A percentile compares a stretch with the other conserved stretches of the same genome.
phyloP scores from a whole-genome alignment of 1,139 yeast genomes.

The Taphrina communis region DNA sequence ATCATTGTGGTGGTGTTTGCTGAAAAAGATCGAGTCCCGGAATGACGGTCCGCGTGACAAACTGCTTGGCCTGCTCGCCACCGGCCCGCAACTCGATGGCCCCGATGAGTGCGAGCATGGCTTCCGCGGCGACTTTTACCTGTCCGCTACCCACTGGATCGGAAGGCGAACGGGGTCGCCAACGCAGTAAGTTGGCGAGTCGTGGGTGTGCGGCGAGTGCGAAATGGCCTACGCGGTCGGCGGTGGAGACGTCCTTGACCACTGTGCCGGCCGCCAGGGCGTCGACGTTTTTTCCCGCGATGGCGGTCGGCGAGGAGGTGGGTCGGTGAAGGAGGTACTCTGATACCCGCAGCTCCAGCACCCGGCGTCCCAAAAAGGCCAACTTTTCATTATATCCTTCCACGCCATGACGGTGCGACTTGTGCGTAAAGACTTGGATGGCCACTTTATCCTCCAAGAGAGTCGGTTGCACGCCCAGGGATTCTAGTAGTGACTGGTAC shows the following conservation, averaged over 20 bases:
- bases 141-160: slow-evolving; percentile 21
- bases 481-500: background rate
- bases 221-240: slow-evolving; percentile 1
- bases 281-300: slow-evolving; percentile 14
- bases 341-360: slow-evolving; percentile 5
- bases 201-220: slow-evolving; percentile 1
- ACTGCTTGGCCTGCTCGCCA: slow-evolving; percentile 6
- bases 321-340: slow-evolving; percentile 21
- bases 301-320: slow-evolving; percentile 17
- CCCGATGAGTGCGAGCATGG: slow-evolving; percentile 32
- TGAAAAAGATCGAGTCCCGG: slow-evolving; percentile 21
- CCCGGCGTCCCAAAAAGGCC: slow-evolving; percentile 36
- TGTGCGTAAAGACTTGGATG: slow-evolving; percentile 41
- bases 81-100: slow-evolving; percentile 27
- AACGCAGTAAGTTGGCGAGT: slow-evolving; percentile 14
- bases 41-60: slow-evolving; percentile 25
- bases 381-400: slow-evolving; percentile 40
- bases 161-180: slow-evolving; percentile 17
- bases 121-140: slow-evolving; percentile 14
- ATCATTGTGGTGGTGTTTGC: background rate
- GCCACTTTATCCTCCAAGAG: slow-evolving; percentile 21
- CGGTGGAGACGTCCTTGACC: background rate
- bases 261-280: background rate
- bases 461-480: slow-evolving; percentile 3
- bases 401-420: slow-evolving; percentile 39